Evolutionary conservation across 768 basidiomycete genomes (phyloP).

Genomic region (Jaapia argillacea): DNA sequence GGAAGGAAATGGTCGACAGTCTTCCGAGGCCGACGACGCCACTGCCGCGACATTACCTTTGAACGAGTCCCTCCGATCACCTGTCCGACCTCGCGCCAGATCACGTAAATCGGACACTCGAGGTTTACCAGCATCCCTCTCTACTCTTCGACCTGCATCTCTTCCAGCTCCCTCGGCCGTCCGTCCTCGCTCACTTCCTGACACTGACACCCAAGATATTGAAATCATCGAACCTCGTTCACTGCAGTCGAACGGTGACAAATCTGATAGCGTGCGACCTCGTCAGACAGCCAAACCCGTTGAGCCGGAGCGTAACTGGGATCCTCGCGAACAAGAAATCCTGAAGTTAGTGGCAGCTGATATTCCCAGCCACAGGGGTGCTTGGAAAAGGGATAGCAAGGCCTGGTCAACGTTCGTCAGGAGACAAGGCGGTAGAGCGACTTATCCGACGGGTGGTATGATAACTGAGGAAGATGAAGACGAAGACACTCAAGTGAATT

Average conservation of each 20-base stretch:
- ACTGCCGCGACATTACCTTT: constrained; percentile 27
- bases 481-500: constrained; percentile 14
- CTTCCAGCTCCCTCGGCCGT: constrained; percentile 58
- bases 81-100: constrained; percentile 14
- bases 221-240: too few species aligned
- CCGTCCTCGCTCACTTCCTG: constrained; percentile 25
- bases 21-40: constrained; percentile 18
- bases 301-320: too few species aligned
- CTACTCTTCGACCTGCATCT: constrained; percentile 53
- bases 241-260: too few species aligned
- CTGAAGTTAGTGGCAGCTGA: constrained; percentile 57
- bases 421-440: constrained; percentile 16
- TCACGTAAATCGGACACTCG: constrained; percentile 19
- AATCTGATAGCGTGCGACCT: constrained; percentile 6
- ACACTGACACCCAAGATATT: too few species aligned
- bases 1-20: constrained; percentile 24
- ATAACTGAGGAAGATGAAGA: constrained; percentile 28
- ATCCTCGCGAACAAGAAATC: constrained; percentile 41
- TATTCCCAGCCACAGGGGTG: constrained; percentile 61
- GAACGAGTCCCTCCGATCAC: constrained; percentile 16
- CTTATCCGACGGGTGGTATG: constrained; percentile 17
- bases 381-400: constrained; percentile 53
- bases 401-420: constrained; percentile 55
- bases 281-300: too few species aligned
- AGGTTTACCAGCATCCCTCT: constrained; percentile 46